phyloP scores from a whole-genome alignment of 2,329 filamentous ascomycete species.

The Xylaria sp. region DNA sequence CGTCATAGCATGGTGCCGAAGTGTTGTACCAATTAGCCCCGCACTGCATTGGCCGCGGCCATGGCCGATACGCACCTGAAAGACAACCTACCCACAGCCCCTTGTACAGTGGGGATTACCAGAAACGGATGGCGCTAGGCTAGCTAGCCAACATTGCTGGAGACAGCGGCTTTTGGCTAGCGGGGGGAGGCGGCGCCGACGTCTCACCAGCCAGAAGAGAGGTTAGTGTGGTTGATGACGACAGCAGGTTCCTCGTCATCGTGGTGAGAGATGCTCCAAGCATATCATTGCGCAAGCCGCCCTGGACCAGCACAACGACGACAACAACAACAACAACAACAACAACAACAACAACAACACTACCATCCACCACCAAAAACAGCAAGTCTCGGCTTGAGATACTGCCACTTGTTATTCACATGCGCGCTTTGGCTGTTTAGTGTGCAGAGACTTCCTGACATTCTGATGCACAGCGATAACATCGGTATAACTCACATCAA shows the following conservation, averaged over 20 bases:
- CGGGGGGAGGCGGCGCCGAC: neutral
- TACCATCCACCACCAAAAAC: too few species aligned
- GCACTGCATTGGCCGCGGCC: slow-evolving; percentile 14
- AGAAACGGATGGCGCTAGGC: slow-evolving; percentile 31
- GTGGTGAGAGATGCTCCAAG: slow-evolving; percentile 10
- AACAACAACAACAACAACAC: slow-evolving; percentile 8
- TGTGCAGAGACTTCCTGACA: neutral
- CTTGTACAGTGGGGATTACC: slow-evolving; percentile 20
- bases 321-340: slow-evolving; percentile 15
- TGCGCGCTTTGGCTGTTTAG: slow-evolving; percentile 1
- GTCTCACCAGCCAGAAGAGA: slow-evolving; percentile 15
- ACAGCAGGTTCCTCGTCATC: slow-evolving; percentile 27
- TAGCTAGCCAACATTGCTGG: slow-evolving; percentile 14
- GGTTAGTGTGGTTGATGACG: slow-evolving; percentile 33
- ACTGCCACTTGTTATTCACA: slow-evolving; percentile 35
- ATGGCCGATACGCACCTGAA: neutral
- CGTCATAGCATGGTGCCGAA: slow-evolving; percentile 20
- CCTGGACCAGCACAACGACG: slow-evolving; percentile 11
- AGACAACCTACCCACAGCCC: slow-evolving; percentile 3
- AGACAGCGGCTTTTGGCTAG: neutral
- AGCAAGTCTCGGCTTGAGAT: slow-evolving; percentile 13
- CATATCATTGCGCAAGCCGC: neutral
- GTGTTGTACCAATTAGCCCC: neutral
- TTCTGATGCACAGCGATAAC: slow-evolving; percentile 1
- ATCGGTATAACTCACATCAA: slow-evolving; percentile 16